These are phyloP conservation scores for Beauveria pseudobassiana DNA, from an alignment of 2,329 filamentous ascomycete genomes.

Conservation along the genomic window DNA sequence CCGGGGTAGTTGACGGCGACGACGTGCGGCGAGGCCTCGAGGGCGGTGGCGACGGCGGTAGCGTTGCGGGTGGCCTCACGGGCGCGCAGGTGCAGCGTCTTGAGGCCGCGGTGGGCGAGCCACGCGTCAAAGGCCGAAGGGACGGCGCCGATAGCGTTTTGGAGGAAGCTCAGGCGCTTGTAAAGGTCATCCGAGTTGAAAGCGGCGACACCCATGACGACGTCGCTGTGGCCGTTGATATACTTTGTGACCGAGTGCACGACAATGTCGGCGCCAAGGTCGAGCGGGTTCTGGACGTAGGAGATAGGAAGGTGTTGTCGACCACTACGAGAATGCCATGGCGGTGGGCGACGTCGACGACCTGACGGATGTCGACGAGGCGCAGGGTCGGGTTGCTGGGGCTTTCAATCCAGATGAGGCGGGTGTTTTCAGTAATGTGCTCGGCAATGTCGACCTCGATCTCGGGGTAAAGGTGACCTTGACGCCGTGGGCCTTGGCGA, in stretches of 20 bases:
- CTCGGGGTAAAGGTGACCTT: conserved; percentile 85
- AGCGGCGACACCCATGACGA: conserved; percentile 94
- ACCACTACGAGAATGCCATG: conserved; percentile 94
- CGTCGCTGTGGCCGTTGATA: conserved; percentile 95
- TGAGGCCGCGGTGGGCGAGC: conserved; percentile 94
- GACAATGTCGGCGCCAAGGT: conserved; percentile 92
- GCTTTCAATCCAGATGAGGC: conserved; percentile 90
- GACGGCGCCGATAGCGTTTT: conserved; percentile 95
- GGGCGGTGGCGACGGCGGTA: conserved; percentile 63
- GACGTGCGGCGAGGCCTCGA: conserved; percentile 75
- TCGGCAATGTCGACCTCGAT: conserved; percentile 82
- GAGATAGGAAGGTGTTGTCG: conserved; percentile 96
- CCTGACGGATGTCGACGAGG: conserved; percentile 84
- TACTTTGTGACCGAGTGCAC: conserved; percentile 98
- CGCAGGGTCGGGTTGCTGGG: conserved; percentile 92
- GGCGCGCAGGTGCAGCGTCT: conserved; percentile 90
- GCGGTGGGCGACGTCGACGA: conserved; percentile 74
- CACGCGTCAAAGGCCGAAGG: conserved; percentile 95
- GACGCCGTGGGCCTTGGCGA: conserved; percentile 88
- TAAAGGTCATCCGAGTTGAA: conserved; percentile 82
- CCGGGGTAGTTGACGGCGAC: conserved; percentile 94
- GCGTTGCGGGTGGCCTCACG: conserved; percentile 81
- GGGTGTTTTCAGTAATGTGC: conserved; percentile 82
- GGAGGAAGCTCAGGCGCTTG: conserved; percentile 75
- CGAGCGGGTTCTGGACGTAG: conserved; percentile 92